A percentile compares a stretch with the other conserved stretches of the same genome.
Evolutionary conservation across 208 protist species (phyloP).

Genomic region (Endotrypanum monterogeii): DNA sequence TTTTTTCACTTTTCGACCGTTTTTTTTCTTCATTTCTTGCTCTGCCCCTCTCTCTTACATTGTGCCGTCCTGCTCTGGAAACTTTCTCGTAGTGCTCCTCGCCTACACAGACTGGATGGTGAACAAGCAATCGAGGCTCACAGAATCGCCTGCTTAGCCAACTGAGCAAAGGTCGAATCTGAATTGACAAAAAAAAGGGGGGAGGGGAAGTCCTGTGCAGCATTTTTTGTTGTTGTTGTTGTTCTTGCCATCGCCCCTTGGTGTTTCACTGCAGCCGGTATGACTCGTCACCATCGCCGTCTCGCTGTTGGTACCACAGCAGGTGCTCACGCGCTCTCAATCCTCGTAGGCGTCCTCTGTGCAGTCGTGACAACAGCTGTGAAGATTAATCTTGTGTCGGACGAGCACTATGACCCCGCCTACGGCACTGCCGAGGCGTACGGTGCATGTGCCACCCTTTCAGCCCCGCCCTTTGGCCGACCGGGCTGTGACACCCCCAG

Average conservation of each 20-base stretch:
- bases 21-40: too few species aligned
- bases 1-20: too few species aligned
- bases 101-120: too few species aligned
- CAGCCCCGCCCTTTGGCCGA: conserved; percentile 31
- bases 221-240: neutral
- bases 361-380: conserved; percentile 8
- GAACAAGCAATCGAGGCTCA: too few species aligned
- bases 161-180: too few species aligned
- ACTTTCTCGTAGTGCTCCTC: too few species aligned
- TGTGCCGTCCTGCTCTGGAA: too few species aligned
- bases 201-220: neutral
- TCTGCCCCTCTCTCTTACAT: too few species aligned
- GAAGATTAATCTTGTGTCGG: conserved; percentile 58
- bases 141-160: too few species aligned
- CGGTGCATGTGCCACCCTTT: conserved; percentile 27
- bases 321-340: conserved; percentile 1
- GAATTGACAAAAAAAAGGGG: too few species aligned
- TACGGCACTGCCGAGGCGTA: conserved; percentile 54
- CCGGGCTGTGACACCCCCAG: conserved; percentile 55
- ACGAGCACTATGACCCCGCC: conserved; percentile 76
- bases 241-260: too few species aligned
- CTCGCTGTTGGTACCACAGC: neutral
- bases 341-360: conserved; percentile 4
- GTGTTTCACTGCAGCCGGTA: too few species aligned
- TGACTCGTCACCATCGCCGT: neutral